Percentiles rank a stretch among this genome's conserved stretches.
phyloP scores from a whole-genome alignment of 352 stramenopile genomes.

The Pythium apleroticum region DNA sequence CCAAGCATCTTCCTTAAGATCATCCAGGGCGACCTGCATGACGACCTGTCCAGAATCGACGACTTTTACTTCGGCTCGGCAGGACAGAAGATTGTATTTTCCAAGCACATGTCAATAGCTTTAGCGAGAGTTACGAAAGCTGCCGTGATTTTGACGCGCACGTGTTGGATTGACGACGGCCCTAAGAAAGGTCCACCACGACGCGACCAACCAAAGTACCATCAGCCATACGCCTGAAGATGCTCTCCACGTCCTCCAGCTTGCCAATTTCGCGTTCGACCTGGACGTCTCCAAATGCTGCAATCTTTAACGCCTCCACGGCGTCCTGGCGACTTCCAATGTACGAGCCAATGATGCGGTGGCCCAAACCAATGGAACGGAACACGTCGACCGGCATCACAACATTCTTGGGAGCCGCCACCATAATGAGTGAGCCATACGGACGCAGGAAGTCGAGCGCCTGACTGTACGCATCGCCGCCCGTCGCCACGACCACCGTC shows the following conservation, averaged over 20 bases:
- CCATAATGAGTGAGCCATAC: slow-evolving; percentile 35
- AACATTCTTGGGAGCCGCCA: neutral
- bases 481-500: slow-evolving; percentile 71
- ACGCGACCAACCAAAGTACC: slow-evolving; percentile 36
- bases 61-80: slow-evolving; percentile 3
- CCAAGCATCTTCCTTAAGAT: slow-evolving; percentile 30
- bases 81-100: too few species aligned
- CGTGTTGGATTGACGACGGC: too few species aligned
- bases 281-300: slow-evolving; percentile 40
- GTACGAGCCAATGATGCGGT: slow-evolving; percentile 9
- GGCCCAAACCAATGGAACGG: neutral
- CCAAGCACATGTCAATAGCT: too few species aligned
- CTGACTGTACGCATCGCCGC: slow-evolving; percentile 49
- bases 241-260: slow-evolving; percentile 36
- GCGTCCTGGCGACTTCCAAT: slow-evolving; percentile 54
- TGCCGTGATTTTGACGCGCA: too few species aligned
- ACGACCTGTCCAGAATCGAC: neutral
- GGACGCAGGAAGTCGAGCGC: slow-evolving; percentile 62
- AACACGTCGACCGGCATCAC: neutral
- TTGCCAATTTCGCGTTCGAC: slow-evolving; percentile 39
- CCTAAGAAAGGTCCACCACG: slow-evolving; percentile 43
- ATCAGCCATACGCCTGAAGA: slow-evolving; percentile 42
- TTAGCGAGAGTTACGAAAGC: too few species aligned
- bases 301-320: slow-evolving; percentile 55
- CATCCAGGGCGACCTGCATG: slow-evolving; percentile 4